phyloP scores from a whole-genome alignment of 2,329 filamentous ascomycete genomes.

The Exophiala alcalophila region DNA sequence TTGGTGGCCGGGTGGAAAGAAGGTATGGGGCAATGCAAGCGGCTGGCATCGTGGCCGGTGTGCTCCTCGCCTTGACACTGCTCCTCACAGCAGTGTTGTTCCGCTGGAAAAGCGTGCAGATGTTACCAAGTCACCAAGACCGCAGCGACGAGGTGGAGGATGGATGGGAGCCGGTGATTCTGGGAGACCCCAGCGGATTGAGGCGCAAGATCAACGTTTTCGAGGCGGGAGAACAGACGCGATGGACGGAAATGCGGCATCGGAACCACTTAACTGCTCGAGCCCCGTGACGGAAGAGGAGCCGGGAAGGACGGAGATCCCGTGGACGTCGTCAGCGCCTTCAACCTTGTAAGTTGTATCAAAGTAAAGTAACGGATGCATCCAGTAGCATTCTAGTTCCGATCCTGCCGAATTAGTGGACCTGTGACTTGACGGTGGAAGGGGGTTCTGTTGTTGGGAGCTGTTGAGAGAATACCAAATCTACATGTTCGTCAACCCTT shows the following conservation, averaged over 20 bases:
- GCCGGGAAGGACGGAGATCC: too few relatives aligned
- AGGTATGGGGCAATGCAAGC: slow-evolving; percentile 64
- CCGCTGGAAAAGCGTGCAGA: slow-evolving; percentile 64
- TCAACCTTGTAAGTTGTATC: too few relatives aligned
- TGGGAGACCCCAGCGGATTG: slow-evolving; percentile 68
- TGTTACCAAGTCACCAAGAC: slow-evolving; percentile 54
- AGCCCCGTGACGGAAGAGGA: too few relatives aligned
- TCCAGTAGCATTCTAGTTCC: too few relatives aligned
- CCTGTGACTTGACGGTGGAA: too few relatives aligned
- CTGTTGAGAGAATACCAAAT: too few relatives aligned
- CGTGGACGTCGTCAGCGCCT: too few relatives aligned
- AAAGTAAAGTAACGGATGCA: too few relatives aligned
- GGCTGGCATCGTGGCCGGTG: slow-evolving; percentile 65
- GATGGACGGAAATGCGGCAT: slow-evolving; percentile 70
- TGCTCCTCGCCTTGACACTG: slow-evolving; percentile 63
- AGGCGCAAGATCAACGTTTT: slow-evolving; percentile 68
- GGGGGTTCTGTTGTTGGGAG: too few relatives aligned
- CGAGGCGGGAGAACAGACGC: slow-evolving; percentile 64
- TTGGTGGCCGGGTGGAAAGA: slow-evolving; percentile 66
- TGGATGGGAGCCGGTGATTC: slow-evolving; percentile 64
- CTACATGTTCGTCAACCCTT: too few relatives aligned
- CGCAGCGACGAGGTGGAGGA: slow-evolving; percentile 3
- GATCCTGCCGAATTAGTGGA: too few relatives aligned
- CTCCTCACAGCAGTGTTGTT: slow-evolving; percentile 61
- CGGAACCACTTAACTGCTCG: slow-evolving; percentile 50